Percentiles rank a stretch among this genome's conserved stretches.
Conservation (phyloP, 129 eudicot genomes). For the Helianthus annuus region DNA sequence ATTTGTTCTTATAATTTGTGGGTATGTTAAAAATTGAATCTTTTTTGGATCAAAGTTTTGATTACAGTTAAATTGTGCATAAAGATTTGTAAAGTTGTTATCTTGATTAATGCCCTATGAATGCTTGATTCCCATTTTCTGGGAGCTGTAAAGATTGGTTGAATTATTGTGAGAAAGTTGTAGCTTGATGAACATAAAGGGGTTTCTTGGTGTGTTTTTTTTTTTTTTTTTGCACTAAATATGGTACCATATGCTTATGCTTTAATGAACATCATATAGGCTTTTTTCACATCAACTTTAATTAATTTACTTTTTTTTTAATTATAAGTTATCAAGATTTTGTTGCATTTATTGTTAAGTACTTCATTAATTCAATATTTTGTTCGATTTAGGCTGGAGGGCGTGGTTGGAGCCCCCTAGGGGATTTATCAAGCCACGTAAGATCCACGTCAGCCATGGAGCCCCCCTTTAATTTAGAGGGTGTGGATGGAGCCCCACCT, state of each 20-base stretch:
- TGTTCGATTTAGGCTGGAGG: slow-evolving; percentile 6
- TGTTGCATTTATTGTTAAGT: neutral
- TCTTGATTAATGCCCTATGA: neutral
- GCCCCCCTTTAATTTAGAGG: too few species aligned
- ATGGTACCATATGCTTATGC: too few species aligned
- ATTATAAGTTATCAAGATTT: slow-evolving; percentile 16
- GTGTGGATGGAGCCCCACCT: too few species aligned
- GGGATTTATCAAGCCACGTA: too few species aligned
- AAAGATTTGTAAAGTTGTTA: slow-evolving; percentile 5
- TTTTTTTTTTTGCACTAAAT: too few species aligned
- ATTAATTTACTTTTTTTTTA: neutral
- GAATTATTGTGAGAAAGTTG: slow-evolving; percentile 14
- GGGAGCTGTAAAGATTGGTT: slow-evolving; percentile 19
- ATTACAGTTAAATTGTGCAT: slow-evolving; percentile 11
- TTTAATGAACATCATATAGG: neutral
- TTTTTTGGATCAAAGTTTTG: slow-evolving; percentile 7
- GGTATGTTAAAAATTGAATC: slow-evolving; percentile 13
- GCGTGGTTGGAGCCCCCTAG: too few species aligned
- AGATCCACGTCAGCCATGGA: too few species aligned
- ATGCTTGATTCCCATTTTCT: slow-evolving; percentile 11
- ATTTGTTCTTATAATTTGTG: slow-evolving; percentile 5
- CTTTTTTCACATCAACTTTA: neutral
- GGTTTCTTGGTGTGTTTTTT: too few species aligned
- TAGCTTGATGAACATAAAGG: neutral
- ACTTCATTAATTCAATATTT: neutral